Base-by-base conservation (phyloP, 2,329 filamentous ascomycete species). In the Torrubiella hemipterigena region DNA sequence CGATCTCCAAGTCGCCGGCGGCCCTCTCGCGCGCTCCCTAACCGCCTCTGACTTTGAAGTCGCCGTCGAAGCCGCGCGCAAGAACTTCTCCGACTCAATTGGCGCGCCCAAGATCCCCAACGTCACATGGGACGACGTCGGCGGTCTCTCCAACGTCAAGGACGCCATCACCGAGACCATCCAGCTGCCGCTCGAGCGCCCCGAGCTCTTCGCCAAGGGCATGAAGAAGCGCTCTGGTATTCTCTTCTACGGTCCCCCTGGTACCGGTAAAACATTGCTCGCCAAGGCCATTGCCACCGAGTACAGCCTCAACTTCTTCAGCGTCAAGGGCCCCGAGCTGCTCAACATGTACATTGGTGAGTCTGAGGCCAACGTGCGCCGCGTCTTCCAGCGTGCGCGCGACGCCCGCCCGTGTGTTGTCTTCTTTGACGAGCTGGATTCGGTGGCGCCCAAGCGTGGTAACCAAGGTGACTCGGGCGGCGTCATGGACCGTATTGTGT, bases 191-290 rank as follows among this genome's bases (percentile, higher is more conserved):
- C 70, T 96, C 2, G 84, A 93, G 39, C 71, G 87, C 8, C 89
- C 89, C 1, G 91, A 96, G 53, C 69, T 96, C 2, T 96, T 96
- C 47, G 87, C 87, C 19, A 93, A 89, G 62, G 91, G 89, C 30
- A 91, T 96, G 81, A 95, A 95, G 69, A 96, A 96, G 63, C 78
- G 89, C 25, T 93, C 84, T 15, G 86, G 86, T 44, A 93, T 94
- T 42, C 57, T 93, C 16, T 93, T 94, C 58, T 93, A 93, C 48
- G 86, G 86, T 0, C 86, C 86, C 1, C 86, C 86, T 0, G 86
- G 86, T 38, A 93, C 86, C 2, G 86, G 86, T 45, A 94, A 94
- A 60, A 94, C 86, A 2, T 60, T 93, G n/a, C 67, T 93, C 29
- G 86, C 86, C 30, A 93, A 93, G 59, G 86, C 86, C 18, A 93